Base-by-base conservation (phyloP, 208 protist species). In the Wallacemonas collosoma region DNA sequence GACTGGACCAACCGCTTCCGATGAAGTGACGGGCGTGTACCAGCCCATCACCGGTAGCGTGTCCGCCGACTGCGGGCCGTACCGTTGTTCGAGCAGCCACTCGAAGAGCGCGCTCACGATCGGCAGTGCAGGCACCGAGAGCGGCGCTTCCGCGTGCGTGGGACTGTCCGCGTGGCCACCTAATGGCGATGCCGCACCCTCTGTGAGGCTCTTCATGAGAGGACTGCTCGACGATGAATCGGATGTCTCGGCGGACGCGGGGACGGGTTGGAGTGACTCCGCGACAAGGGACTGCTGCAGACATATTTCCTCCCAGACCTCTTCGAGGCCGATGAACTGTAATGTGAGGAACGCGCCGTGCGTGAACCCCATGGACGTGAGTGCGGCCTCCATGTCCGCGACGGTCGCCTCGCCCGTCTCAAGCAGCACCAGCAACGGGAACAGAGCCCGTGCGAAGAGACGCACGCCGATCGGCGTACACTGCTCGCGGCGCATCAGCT, bases 281-380 rank as follows among this genome's bases (percentile, higher is more conserved):
- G 60, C 55, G 11, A 55, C 44, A 7, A 40, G 35, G 38, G 48
- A 58, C 38, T 75, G 62, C 61, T 69, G 53, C 2, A 60, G 56
- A 44, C 71, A 68, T 26, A 68, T 60, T 43, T 69, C 71, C 53
- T 53, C 48, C 71, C 62, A 68, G 26, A 69, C 62, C 60, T 44
- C 51, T 38, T 43, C 50, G 40, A 69, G 39, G 14, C 62, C 62
- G n/a, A 69, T 9, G 39, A n/a, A 53, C 41, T 69, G 71, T 48
- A 50, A 43, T 3, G 71, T 69, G 7, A 69, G 12, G 39, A 69
- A 41, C 35, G 62, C 43, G 14, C 71, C 62, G 36, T 69, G 62
- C n/a, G 55, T 5, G 26, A 65, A 65, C 41, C 60, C 60, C 60
- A 65, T 48, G 54, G 4, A 6, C 9, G 17, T 14, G 48, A 48